These are phyloP conservation scores for Elymus sibiricus DNA, from an alignment of 176 grass and related monocot genomes.

Conservation along the genomic window DNA sequence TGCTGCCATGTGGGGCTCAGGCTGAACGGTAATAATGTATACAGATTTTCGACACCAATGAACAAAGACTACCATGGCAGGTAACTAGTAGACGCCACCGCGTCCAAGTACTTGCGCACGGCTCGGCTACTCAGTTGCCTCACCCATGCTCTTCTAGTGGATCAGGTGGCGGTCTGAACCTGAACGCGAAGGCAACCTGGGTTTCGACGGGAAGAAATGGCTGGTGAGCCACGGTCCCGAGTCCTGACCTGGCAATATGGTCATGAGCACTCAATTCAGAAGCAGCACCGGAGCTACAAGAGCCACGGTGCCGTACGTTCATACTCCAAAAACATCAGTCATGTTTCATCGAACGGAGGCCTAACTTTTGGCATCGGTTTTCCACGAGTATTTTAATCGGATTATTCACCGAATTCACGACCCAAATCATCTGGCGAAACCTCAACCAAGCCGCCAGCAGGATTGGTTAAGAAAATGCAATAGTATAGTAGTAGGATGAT, in stretches of 20 bases:
- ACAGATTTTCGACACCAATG: too few species aligned
- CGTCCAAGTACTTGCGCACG: neutral
- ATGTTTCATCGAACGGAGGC: neutral
- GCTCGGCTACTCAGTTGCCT: neutral
- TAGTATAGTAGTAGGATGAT: neutral
- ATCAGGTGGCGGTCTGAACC: neutral
- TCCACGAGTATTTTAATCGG: neutral
- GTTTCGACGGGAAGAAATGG: neutral
- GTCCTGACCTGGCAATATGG: neutral
- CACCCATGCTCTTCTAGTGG: neutral
- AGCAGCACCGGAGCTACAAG: neutral
- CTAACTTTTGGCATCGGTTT: neutral
- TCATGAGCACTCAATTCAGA: neutral
- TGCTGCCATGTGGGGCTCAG: too few species aligned
- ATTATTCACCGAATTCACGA: neutral
- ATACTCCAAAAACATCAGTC: neutral
- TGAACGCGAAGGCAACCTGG: neutral
- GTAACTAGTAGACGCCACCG: neutral
- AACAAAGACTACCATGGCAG: neutral
- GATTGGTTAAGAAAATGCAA: neutral
- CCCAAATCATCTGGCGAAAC: constrained; percentile 18
- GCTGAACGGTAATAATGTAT: too few species aligned
- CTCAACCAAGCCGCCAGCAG: neutral
- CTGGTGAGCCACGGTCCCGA: neutral
- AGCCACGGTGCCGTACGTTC: neutral